These are phyloP conservation scores for Suillus alpinus DNA, from an alignment of 768 basidiomycete genomes.

Conservation along the genomic window DNA sequence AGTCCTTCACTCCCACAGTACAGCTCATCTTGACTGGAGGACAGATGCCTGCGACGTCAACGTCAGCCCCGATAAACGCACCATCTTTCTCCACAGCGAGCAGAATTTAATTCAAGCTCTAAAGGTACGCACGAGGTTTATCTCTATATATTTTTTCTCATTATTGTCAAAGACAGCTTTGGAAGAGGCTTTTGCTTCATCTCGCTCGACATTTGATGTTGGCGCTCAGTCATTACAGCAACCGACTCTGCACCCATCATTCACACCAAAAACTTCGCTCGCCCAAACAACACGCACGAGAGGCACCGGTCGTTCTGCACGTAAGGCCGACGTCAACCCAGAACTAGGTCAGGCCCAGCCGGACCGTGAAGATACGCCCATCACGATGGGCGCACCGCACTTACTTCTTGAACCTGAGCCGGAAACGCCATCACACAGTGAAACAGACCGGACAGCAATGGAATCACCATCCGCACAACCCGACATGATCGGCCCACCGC, in stretches of 20 bases:
- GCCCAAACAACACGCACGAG: conserved; percentile 13
- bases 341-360: background rate
- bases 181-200: conserved; percentile 63
- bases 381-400: conserved; percentile 11
- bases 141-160: background rate
- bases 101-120: conserved; percentile 71
- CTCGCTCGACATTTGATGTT: conserved; percentile 73
- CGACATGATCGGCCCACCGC: conserved; percentile 5
- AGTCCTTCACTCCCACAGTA: conserved; percentile 14
- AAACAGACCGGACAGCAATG: conserved; percentile 17
- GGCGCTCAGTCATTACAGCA: conserved; percentile 21
- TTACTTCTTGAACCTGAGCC: conserved; percentile 9
- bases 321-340: background rate
- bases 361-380: conserved; percentile 1
- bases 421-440: background rate
- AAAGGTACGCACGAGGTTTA: conserved; percentile 48
- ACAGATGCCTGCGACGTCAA: conserved; percentile 87
- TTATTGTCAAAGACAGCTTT: conserved; percentile 49
- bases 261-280: conserved; percentile 8
- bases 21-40: background rate
- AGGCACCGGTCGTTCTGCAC: background rate
- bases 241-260: conserved; percentile 1
- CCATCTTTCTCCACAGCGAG: conserved; percentile 89
- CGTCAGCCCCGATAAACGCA: conserved; percentile 95
- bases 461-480: conserved; percentile 8